Conservation (phyloP, 495 filamentous ascomycete genomes). For the Trichoderma gamsii region DNA sequence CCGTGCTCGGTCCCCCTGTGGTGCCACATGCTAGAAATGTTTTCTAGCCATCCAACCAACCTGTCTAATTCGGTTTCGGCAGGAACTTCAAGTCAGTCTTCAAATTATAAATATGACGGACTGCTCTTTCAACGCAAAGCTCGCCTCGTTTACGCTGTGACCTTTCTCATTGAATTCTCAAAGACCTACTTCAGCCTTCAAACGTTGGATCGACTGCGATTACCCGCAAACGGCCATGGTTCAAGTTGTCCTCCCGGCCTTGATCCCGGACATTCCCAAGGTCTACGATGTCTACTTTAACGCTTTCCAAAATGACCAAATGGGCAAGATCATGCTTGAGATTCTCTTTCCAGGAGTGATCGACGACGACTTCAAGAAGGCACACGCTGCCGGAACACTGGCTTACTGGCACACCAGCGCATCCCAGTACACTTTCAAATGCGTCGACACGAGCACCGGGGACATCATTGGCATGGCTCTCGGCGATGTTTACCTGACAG, state of each 20-base stretch:
- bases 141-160: background rate
- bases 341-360: constrained; percentile 29
- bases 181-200: too few species aligned
- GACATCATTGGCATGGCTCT: constrained; percentile 31
- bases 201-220: too few species aligned
- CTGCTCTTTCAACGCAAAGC: background rate
- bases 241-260: constrained; percentile 29
- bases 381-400: constrained; percentile 28
- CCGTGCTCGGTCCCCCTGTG: background rate
- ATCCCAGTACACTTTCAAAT: constrained; percentile 33
- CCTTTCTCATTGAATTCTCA: background rate
- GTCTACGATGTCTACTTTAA: constrained; percentile 34
- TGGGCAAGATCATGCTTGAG: constrained; percentile 29
- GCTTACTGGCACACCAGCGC: constrained; percentile 27
- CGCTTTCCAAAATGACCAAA: constrained; percentile 29
- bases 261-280: constrained; percentile 32
- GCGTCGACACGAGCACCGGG: constrained; percentile 30
- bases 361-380: constrained; percentile 26
- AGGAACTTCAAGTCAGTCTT: background rate
- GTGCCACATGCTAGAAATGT: background rate
- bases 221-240: constrained; percentile 22
- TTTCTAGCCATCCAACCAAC: background rate
- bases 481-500: constrained; percentile 24
- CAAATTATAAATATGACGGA: background rate
- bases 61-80: background rate